Percentiles rank a stretch among this genome's conserved stretches.
phyloP scores from a whole-genome alignment of 2,329 filamentous ascomycete species.

The Colletotrichum lupini region DNA sequence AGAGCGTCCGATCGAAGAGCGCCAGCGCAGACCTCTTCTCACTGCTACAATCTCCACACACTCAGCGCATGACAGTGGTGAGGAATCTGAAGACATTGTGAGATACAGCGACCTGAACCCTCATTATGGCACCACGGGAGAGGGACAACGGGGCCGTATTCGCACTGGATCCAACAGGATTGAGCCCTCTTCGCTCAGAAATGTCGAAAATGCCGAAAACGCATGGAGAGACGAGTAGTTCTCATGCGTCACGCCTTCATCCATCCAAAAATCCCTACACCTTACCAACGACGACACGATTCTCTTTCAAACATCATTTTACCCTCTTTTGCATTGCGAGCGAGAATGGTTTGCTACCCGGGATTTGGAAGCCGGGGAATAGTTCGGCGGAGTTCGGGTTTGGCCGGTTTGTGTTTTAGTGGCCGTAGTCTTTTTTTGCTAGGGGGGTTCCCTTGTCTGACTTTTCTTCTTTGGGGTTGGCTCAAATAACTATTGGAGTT shows the following conservation, averaged over 20 bases:
- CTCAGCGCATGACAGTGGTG: slow-evolving; percentile 23
- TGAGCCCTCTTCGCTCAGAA: slow-evolving; percentile 29
- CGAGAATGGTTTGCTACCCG: not conserved
- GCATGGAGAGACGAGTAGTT: slow-evolving; percentile 10
- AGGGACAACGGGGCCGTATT: slow-evolving; percentile 13
- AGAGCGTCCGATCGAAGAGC: slow-evolving; percentile 22
- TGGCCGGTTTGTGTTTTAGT: not conserved
- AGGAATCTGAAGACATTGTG: slow-evolving; percentile 27
- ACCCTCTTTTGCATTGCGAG: slow-evolving; percentile 15
- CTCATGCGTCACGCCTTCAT: too few relatives aligned
- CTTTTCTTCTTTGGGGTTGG: not conserved
- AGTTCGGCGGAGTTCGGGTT: not conserved
- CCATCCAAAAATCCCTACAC: not conserved
- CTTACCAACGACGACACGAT: not conserved
- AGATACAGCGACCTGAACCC: slow-evolving; percentile 29
- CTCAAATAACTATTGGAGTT: not conserved
- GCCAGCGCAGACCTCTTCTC: slow-evolving; percentile 29
- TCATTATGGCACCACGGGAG: slow-evolving; percentile 24
- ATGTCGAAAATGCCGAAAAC: not conserved
- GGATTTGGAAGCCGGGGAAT: not conserved
- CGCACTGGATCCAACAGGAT: not conserved
- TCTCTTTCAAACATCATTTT: not conserved
- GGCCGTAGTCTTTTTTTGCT: not conserved
- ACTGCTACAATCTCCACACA: not conserved
- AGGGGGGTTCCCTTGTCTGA: not conserved